Evolutionary conservation across 352 stramenopile species (phyloP).

Genomic region (Pythium sukuiense): DNA sequence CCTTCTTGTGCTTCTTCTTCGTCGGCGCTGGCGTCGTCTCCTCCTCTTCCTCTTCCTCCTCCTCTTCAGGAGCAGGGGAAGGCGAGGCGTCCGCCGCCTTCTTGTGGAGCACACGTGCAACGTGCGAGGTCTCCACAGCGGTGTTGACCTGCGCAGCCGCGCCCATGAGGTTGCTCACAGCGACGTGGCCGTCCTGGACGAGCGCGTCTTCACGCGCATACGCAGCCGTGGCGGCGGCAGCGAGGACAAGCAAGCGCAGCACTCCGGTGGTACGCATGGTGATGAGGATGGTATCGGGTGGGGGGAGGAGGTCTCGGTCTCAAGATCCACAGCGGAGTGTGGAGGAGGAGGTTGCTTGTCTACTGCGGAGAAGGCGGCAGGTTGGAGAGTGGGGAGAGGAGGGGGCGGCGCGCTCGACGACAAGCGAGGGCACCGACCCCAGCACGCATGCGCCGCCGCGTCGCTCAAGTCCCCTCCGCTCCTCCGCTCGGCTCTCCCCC

Average conservation of each 20-base stretch:
- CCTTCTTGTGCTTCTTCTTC: conserved; percentile 25
- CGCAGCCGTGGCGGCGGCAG: conserved; percentile 45
- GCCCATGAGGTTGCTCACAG: conserved; percentile 6
- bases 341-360: background rate
- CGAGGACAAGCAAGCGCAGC: conserved; percentile 54
- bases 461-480: conserved; percentile 14
- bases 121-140: conserved; percentile 5
- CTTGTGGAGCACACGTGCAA: conserved; percentile 26
- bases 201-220: conserved; percentile 31
- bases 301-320: background rate
- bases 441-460: conserved; percentile 15
- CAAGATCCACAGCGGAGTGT: background rate
- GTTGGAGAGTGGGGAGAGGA: conserved; percentile 16
- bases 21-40: conserved; percentile 11
- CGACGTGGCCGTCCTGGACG: conserved; percentile 16
- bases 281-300: background rate
- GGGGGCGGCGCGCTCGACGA: conserved; percentile 31
- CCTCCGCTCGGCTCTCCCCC: conserved; percentile 22
- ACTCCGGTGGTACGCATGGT: conserved; percentile 63
- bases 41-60: conserved; percentile 27
- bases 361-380: conserved; percentile 2
- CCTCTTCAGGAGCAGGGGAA: conserved; percentile 10
- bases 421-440: conserved; percentile 38
- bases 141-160: background rate
- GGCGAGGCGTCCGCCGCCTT: conserved; percentile 20